A percentile compares a stretch with the other conserved stretches of the same genome.
phyloP scores from a whole-genome alignment of 108 stramenopile species.

The Nitzschia sp. region DNA sequence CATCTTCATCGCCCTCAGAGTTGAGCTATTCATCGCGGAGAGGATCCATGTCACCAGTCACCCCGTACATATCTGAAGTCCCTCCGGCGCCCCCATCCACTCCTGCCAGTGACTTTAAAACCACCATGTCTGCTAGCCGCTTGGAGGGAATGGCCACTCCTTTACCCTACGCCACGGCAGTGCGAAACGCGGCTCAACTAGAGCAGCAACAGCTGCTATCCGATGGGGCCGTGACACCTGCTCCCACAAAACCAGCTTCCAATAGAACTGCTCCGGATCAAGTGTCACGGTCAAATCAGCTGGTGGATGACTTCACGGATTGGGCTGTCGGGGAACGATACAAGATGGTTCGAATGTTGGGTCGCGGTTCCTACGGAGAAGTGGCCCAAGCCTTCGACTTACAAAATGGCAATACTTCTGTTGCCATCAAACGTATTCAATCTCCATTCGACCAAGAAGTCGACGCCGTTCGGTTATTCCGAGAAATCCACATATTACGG shows the following conservation, averaged over 20 bases:
- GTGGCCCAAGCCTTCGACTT: constrained; percentile 95
- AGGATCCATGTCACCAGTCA: constrained; percentile 18
- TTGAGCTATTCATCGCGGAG: neutral
- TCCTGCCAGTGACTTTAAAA: constrained; percentile 29
- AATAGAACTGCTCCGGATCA: neutral
- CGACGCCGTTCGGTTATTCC: constrained; percentile 87
- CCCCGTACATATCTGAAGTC: constrained; percentile 25
- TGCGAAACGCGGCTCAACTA: constrained; percentile 38
- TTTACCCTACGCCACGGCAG: constrained; percentile 27
- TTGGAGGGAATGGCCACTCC: constrained; percentile 29
- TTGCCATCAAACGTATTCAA: constrained; percentile 94
- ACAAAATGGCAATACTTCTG: constrained; percentile 51
- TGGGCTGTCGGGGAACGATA: constrained; percentile 95
- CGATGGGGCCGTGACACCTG: constrained; percentile 45
- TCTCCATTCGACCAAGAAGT: constrained; percentile 94
- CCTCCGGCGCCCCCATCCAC: constrained; percentile 63
- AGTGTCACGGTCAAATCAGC: neutral
- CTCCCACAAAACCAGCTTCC: constrained; percentile 20
- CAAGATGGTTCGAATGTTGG: constrained; percentile 82
- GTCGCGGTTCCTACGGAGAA: constrained; percentile 95
- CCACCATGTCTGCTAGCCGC: neutral
- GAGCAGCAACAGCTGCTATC: constrained; percentile 33
- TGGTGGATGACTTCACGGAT: constrained; percentile 72
- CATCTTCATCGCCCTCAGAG: constrained; percentile 9
- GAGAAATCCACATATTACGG: constrained; percentile 94